These are phyloP conservation scores for Schwanniomyces vanrijiae DNA, from an alignment of 805 yeast genomes.

Conservation along the genomic window DNA sequence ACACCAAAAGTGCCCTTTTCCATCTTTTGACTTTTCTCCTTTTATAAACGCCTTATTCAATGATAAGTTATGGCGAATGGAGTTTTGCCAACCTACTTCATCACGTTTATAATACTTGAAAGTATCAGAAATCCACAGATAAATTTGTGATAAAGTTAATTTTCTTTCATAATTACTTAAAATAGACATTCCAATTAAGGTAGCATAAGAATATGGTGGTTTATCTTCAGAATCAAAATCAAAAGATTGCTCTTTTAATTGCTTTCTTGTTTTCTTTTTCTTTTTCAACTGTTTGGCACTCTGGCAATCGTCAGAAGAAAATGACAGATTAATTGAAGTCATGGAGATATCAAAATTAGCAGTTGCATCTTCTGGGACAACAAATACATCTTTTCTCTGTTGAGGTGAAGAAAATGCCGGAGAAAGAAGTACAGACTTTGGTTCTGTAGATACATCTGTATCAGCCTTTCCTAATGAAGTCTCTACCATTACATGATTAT, in stretches of 20 bases:
- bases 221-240: conserved; percentile 59
- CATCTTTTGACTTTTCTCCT: conserved; percentile 86
- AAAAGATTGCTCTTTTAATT: conserved; percentile 32
- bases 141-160: conserved; percentile 63
- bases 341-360: conserved; percentile 11
- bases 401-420: conserved; percentile 54
- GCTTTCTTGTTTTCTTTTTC: conserved; percentile 27
- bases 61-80: conserved; percentile 91
- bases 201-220: conserved; percentile 95
- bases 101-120: conserved; percentile 80
- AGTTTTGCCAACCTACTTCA: conserved; percentile 97
- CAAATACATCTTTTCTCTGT: conserved; percentile 11
- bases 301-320: conserved; percentile 10
- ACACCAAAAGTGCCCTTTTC: conserved; percentile 93
- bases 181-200: conserved; percentile 90
- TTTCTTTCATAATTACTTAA: conserved; percentile 63
- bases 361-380: conserved; percentile 7
- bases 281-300: conserved; percentile 40
- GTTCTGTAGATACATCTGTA: conserved; percentile 3
- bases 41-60: conserved; percentile 90
- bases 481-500: conserved; percentile 7
- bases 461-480: conserved; percentile 7
- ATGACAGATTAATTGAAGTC: conserved; percentile 14
- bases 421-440: conserved; percentile 26
- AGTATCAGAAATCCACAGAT: conserved; percentile 86